Evolutionary conservation across 2,329 filamentous ascomycete species (phyloP), one percentile per base, ranked within the genome.

Genomic region (Aspergillus flavus): DNA sequence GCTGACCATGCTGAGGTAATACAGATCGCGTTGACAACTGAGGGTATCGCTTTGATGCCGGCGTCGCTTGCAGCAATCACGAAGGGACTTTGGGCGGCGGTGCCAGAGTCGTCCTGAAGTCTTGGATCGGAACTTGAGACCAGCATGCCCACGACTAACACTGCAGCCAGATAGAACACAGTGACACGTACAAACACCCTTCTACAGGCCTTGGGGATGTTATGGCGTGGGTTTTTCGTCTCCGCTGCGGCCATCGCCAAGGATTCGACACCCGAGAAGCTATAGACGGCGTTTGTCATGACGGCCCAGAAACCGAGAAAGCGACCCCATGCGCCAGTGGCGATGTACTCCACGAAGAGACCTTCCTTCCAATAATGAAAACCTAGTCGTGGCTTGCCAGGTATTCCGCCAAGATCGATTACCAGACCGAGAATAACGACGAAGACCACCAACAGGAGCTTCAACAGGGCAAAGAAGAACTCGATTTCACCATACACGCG

Each of bases 21-120:
- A 68, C 94, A 89, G 30, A 93, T 83, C 41, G 90, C 91, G 74
- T 94, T 94, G 77, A 94, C 88, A 60, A 94, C 85, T 6, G 87
- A 87, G 0, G 90, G 89, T 5, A 93, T 84, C 7, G 84, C 88
- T 5, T 81, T 82, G 62, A 93, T 88, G 0, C 89, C 87, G 2
- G 90, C 91, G 34, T 86, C 84, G 12, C 85, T 82, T 43, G 89
- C 87, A 21, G 90, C 91, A 66, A 93, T 91, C 63, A 94, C 90
- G 70, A 89, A 92, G 12, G 89, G 89, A 53, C 77, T 80, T 23
- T 67, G 64, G 2, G 71, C 63, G 11, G 76, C 74, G 71, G 69
- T 82, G 1, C 64, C 66, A 1, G 68, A 70, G 7, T 70, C 65
- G 11, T 66, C 53, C 10, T 56, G 39, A 1, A 74, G 61, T 11